Evolutionary conservation across 2,329 filamentous ascomycete species (phyloP).

Genomic region (Venturia nashicola): DNA sequence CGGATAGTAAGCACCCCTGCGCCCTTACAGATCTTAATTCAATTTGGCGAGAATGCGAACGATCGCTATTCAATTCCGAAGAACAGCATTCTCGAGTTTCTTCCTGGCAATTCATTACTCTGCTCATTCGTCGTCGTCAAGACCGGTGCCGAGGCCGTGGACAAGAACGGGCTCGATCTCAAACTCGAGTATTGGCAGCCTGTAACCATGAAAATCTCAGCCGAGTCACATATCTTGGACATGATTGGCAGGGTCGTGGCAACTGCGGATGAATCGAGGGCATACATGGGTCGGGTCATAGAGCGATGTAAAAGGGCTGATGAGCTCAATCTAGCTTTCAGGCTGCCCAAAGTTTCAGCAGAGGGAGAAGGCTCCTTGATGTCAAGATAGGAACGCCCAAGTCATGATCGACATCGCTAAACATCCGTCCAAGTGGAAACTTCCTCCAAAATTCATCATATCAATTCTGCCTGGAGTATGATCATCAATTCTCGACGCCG

Average conservation of each 20-base stretch:
- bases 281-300: slow-evolving; percentile 34
- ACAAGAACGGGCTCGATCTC: slow-evolving; percentile 30
- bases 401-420: background rate
- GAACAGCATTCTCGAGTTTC: slow-evolving; percentile 62
- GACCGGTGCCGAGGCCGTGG: slow-evolving; percentile 10
- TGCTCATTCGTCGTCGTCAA: slow-evolving; percentile 64
- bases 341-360: slow-evolving; percentile 30
- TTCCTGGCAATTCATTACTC: slow-evolving; percentile 49
- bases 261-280: slow-evolving; percentile 23
- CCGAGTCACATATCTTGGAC: slow-evolving; percentile 39
- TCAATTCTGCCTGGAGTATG: background rate
- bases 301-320: slow-evolving; percentile 43
- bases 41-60: slow-evolving; percentile 35
- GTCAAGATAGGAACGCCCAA: background rate
- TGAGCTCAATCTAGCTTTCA: slow-evolving; percentile 42
- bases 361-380: background rate
- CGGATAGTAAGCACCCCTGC: slow-evolving; percentile 30
- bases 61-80: slow-evolving; percentile 71
- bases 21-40: slow-evolving; percentile 21
- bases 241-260: slow-evolving; percentile 45
- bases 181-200: slow-evolving; percentile 65
- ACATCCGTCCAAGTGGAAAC: background rate
- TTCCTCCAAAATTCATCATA: background rate
- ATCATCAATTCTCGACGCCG: too few relatives aligned
- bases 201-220: slow-evolving; percentile 49